These are phyloP conservation scores for Populus ilicifolia DNA, from an alignment of 345 rosid genomes.

Conservation along the genomic window DNA sequence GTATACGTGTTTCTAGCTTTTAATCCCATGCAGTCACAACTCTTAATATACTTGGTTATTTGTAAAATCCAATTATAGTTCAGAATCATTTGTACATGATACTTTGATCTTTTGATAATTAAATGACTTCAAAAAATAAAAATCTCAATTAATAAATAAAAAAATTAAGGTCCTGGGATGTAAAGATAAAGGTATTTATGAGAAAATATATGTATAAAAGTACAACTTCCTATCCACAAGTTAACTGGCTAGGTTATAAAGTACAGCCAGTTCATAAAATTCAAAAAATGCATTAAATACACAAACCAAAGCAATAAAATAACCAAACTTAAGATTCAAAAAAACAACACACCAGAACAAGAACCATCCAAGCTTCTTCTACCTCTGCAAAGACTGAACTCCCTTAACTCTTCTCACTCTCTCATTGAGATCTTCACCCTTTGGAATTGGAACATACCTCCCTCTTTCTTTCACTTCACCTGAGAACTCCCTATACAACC, in stretches of 20 bases:
- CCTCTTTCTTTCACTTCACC: neutral
- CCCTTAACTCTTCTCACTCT: neutral
- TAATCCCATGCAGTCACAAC: too few relatives aligned
- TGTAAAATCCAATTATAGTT: too few relatives aligned
- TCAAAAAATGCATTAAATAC: neutral
- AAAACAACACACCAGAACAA: conserved; percentile 1
- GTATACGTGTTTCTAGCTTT: too few relatives aligned
- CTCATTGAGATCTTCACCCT: conserved; percentile 22
- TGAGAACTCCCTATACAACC: neutral
- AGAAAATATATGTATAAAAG: too few relatives aligned
- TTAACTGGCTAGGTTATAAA: neutral
- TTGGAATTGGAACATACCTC: neutral
- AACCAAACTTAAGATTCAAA: conserved; percentile 31
- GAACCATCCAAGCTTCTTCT: conserved; percentile 31
- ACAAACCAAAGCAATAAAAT: conserved; percentile 10
- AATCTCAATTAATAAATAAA: too few relatives aligned
- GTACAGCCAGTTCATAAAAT: neutral
- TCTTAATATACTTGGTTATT: too few relatives aligned
- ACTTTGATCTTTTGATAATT: neutral
- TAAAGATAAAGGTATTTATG: too few relatives aligned
- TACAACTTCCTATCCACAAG: neutral
- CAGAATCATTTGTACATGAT: too few relatives aligned
- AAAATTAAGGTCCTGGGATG: too few relatives aligned
- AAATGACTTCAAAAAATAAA: neutral
- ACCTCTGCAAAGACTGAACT: neutral